Conservation (phyloP, 2,329 filamentous ascomycete species). For the Neonectria magnoliae region DNA sequence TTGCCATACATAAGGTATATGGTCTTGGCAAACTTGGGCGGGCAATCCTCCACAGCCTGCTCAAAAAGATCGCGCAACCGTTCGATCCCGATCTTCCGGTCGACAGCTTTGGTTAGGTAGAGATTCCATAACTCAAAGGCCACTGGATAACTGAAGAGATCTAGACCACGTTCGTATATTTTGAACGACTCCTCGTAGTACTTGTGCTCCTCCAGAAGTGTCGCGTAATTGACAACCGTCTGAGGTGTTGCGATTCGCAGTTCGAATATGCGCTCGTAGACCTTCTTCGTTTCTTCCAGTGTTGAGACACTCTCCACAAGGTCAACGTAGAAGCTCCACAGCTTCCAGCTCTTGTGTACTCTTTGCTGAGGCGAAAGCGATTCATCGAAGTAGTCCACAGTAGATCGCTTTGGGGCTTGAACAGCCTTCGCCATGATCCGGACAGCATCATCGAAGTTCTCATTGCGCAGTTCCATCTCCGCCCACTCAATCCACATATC, state of each 20-base stretch:
- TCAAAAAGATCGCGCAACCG: slow-evolving; percentile 94
- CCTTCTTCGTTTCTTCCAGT: slow-evolving; percentile 89
- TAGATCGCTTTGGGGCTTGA: slow-evolving; percentile 96
- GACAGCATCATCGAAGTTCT: slow-evolving; percentile 94
- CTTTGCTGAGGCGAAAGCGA: slow-evolving; percentile 92
- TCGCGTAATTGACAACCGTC: slow-evolving; percentile 98
- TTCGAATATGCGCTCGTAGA: slow-evolving; percentile 98
- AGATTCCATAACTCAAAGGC: slow-evolving; percentile 99
- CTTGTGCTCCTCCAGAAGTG: slow-evolving; percentile 90
- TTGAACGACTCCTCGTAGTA: slow-evolving; percentile 99
- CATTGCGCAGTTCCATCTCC: slow-evolving; percentile 94
- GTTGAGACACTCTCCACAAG: slow-evolving; percentile 94
- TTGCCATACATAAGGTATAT: slow-evolving; percentile 99
- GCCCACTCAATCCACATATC: slow-evolving; percentile 99
- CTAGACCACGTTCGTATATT: slow-evolving; percentile 92
- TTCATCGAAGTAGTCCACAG: slow-evolving; percentile 99
- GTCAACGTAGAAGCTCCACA: slow-evolving; percentile 99
- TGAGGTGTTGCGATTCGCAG: slow-evolving; percentile 97
- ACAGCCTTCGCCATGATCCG: slow-evolving; percentile 97
- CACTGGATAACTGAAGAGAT: slow-evolving; percentile 98
- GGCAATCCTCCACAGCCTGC: slow-evolving; percentile 93
- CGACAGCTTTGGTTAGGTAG: slow-evolving; percentile 96
- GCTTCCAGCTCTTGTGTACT: slow-evolving; percentile 98
- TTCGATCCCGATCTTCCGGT: slow-evolving; percentile 95
- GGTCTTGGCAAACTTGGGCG: slow-evolving; percentile 94